A percentile compares a stretch with the other conserved stretches of the same genome.
phyloP scores from a whole-genome alignment of 2,329 filamentous ascomycete genomes.

The Lojkania enalia region DNA sequence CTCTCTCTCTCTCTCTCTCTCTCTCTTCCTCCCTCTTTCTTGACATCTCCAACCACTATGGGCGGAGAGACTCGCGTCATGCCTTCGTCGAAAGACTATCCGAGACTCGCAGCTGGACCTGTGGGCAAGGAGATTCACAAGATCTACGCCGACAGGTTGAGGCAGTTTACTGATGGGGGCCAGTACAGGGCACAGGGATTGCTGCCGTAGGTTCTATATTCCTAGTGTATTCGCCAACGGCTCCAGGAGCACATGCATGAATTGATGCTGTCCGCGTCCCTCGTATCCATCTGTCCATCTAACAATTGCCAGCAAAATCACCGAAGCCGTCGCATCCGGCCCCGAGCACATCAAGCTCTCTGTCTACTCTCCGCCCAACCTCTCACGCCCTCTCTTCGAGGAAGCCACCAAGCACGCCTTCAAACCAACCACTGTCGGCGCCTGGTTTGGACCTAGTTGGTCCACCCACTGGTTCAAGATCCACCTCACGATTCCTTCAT shows the following conservation, averaged over 20 bases:
- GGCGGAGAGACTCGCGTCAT: constrained; percentile 41
- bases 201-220: constrained; percentile 59
- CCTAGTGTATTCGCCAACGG: too few relatives aligned
- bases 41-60: constrained; percentile 27
- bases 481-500: constrained; percentile 72
- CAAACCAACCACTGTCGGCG: constrained; percentile 71
- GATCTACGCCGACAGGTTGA: constrained; percentile 83
- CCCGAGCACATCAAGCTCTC: constrained; percentile 78
- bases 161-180: constrained; percentile 76
- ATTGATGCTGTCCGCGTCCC: too few relatives aligned
- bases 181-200: constrained; percentile 74
- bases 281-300: constrained; percentile 17
- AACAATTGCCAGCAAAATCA: constrained; percentile 63
- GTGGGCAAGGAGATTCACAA: constrained; percentile 64
- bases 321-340: constrained; percentile 69
- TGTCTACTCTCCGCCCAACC: constrained; percentile 80
- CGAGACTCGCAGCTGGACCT: constrained; percentile 40
- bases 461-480: constrained; percentile 97
- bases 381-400: constrained; percentile 80
- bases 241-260: too few relatives aligned
- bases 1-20: constrained; percentile 5
- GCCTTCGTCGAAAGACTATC: constrained; percentile 33
- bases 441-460: constrained; percentile 91
- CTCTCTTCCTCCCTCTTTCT: too few relatives aligned
- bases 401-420: constrained; percentile 80